Base-by-base conservation (phyloP, 176 grass and related monocot species). In the Chrysopogon serrulatus region DNA sequence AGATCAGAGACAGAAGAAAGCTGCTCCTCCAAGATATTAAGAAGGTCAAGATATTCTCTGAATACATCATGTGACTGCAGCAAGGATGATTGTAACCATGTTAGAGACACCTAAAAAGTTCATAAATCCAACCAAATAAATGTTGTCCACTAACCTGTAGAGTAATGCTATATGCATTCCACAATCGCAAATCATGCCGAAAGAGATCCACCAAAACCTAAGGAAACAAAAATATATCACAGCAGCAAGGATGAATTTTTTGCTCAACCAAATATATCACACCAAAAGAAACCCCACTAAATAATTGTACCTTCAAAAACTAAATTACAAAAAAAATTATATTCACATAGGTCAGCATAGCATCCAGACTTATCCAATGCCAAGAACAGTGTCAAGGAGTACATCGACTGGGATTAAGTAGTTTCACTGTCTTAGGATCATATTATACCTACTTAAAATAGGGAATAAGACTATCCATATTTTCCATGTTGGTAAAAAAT, bases 141-240 rank as follows among this genome's bases (percentile, higher is more conserved):
- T 68, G 1, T 63, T 80, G 65, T 18, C 66, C 71, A 33, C 49
- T 43, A 84, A 99, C 96, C 91, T 99, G 96, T 73, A 99, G 91
- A 65, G 93, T 99, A 62, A 86, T 92, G 77, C 89, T 99, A 82
- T 99, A 99, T 78, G 96, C 89, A 67, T 92, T 93, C 96, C 96
- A 99, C 43, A 99, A 77, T 32, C 93, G 86, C 77, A 99, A 74
- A 92, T 99, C 96, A 79, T 99, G 86, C 23, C 87, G 87, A 88
- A 99, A 99, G 32, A 99, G 91, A 90, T 99, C 96, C 49, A 99
- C 68, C 87, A 99, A 83, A 90, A 99, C 93, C 96, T 99, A 79
- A 77, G 34, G 41, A 79, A 57, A 76, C 32, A 83, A 89, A 26
- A 82, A 63, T 41, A 69, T 21, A 64, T 51, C 5, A 61, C 51